These are phyloP conservation scores for Boletus vermiculosoides DNA, from an alignment of 768 basidiomycete species.

Conservation along the genomic window DNA sequence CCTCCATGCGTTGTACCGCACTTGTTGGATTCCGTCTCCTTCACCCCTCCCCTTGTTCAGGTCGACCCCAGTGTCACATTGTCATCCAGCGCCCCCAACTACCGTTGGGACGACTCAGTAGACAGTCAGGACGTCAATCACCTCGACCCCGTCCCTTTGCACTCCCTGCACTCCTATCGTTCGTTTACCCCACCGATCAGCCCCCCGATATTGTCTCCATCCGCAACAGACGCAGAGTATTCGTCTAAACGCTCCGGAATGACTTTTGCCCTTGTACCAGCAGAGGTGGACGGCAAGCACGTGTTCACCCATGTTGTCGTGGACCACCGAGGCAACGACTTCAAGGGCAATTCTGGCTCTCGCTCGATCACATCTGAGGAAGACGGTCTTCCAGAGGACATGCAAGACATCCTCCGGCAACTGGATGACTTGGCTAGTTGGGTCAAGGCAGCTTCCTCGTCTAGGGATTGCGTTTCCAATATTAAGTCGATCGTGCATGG, in stretches of 20 bases:
- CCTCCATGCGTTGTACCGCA: slow-evolving; percentile 6
- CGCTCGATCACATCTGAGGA: not conserved
- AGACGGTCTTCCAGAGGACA: slow-evolving; percentile 28
- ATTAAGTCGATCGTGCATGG: not conserved
- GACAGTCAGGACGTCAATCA: not conserved
- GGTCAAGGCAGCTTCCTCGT: slow-evolving; percentile 24
- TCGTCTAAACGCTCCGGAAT: slow-evolving; percentile 21
- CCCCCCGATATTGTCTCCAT: slow-evolving; percentile 11
- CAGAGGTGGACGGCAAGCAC: slow-evolving; percentile 11
- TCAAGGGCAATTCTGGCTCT: not conserved
- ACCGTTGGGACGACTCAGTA: not conserved
- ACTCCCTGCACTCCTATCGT: not conserved
- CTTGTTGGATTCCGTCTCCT: slow-evolving; percentile 3
- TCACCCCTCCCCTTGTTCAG: not conserved
- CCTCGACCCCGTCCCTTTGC: not conserved
- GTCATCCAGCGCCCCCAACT: not conserved
- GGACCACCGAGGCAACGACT: not conserved
- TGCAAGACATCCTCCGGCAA: slow-evolving; percentile 26
- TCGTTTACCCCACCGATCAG: slow-evolving; percentile 18
- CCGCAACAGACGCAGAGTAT: not conserved
- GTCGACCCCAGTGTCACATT: not conserved
- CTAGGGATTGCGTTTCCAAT: slow-evolving; percentile 4
- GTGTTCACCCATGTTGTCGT: slow-evolving; percentile 18
- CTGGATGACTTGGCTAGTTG: slow-evolving; percentile 29
- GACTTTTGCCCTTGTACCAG: slow-evolving; percentile 16